These are phyloP conservation scores for Tuber calosporum DNA, from an alignment of 495 filamentous ascomycete genomes.

Conservation along the genomic window DNA sequence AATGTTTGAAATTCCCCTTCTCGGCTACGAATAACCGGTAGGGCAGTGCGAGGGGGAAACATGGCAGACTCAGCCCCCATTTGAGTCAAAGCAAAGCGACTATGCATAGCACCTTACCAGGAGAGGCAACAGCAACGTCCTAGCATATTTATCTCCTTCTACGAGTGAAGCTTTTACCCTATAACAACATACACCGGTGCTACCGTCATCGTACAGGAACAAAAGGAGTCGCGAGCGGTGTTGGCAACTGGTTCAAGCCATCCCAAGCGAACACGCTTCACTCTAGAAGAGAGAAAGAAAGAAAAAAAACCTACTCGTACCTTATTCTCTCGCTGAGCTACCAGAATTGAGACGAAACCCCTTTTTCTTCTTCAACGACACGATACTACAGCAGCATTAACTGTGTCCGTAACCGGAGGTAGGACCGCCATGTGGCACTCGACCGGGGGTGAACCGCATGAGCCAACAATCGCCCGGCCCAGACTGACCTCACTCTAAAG, in stretches of 20 bases:
- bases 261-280: not conserved
- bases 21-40: too few relatives aligned
- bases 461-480: not conserved
- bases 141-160: not conserved
- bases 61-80: not conserved
- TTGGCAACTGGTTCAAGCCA: not conserved
- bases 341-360: not conserved
- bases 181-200: not conserved
- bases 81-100: not conserved
- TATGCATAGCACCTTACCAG: not conserved
- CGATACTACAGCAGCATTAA: not conserved
- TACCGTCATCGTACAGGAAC: not conserved
- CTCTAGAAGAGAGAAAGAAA: not conserved
- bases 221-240: not conserved
- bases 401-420: not conserved
- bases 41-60: not conserved
- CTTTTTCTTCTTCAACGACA: not conserved
- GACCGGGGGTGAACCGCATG: not conserved
- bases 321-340: not conserved
- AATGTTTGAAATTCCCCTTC: not conserved
- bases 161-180: not conserved
- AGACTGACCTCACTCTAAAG: not conserved
- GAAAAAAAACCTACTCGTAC: not conserved
- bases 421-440: not conserved
- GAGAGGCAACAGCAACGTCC: not conserved